Evolutionary conservation across 495 filamentous ascomycete genomes (phyloP), one percentile per base, ranked within the genome.

Genomic region (Acidomyces sp.): DNA sequence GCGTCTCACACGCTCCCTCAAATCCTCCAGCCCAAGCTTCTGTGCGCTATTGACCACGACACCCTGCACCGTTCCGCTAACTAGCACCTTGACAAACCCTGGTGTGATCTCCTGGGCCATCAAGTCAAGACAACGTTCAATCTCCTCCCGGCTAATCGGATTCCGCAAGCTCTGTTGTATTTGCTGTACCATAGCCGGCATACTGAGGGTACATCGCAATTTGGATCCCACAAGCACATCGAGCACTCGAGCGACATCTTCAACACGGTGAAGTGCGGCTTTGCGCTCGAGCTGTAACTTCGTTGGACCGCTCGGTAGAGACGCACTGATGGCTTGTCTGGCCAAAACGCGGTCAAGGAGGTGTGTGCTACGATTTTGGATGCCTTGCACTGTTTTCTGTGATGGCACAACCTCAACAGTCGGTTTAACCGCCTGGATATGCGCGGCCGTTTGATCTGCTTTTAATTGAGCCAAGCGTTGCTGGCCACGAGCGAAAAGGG

Each of bases 291-390:
- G 56, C 47, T 73, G 64, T n/a, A 60, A 66, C 1, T 62, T 51
- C 0, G 67, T 58, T 4, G 60, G 59, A 12, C 60, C 48, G 13
- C 62, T 37, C 0, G 66, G 60, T 1, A 64, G 36, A 27, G 60
- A 58, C 0, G 68, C 50, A 29, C 63, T 58, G 27, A 65, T 58
- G 3, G 66, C 51, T 35, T 78, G 65, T 58, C 77, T 80, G 15
- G 66, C 55, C 21, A 74, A 69, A 45, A 83, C 67, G 45, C 78
- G 74, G 42, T 78, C 76, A 12, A 81, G 67, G 15, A 82, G 59
- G 39, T 46, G 50, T 17, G 55, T 42, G 39, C 48, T 52, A 18
- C 58, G 56, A 31, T 37, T 48, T n/a, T 45, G 30, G 4, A 49
- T 33, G 43, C 54, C 51, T n/a, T 42, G 22, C 9, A 53, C 49